phyloP scores from a whole-genome alignment of 2,329 filamentous ascomycete species.

The Aspergillus sp. region DNA sequence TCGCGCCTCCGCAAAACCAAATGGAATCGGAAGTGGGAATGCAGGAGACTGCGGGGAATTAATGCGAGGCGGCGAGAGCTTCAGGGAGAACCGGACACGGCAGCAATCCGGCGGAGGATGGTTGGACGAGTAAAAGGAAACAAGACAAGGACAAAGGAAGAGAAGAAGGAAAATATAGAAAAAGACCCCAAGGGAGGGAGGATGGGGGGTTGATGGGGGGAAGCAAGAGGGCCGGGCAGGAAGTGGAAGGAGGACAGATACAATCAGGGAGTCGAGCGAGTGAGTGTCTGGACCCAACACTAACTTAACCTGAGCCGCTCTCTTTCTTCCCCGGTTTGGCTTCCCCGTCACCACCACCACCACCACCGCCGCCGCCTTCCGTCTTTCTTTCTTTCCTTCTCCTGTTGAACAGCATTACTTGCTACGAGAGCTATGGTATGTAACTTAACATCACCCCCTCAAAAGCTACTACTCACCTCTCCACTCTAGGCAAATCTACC shows the following conservation, averaged over 20 bases:
- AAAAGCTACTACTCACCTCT: not conserved
- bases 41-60: slow-evolving; percentile 36
- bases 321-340: not conserved
- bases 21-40: slow-evolving; percentile 15
- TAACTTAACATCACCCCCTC: no score
- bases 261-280: not conserved
- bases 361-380: not conserved
- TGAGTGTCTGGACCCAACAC: slow-evolving; percentile 13
- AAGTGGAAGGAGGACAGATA: slow-evolving; percentile 6
- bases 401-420: not conserved
- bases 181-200: not conserved
- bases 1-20: slow-evolving; percentile 36
- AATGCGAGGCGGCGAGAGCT: slow-evolving; percentile 25
- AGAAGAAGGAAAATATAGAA: not conserved
- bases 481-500: slow-evolving; percentile 60
- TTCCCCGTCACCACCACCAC: not conserved
- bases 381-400: not conserved
- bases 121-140: slow-evolving; percentile 5
- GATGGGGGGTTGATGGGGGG: not conserved
- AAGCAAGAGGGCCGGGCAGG: not conserved
- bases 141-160: not conserved
- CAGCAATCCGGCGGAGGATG: not conserved
- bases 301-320: not conserved
- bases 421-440: not conserved
- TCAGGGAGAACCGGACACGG: slow-evolving; percentile 28